phyloP scores from a whole-genome alignment of 2,329 filamentous ascomycete species.

The Beauveria sp. region DNA sequence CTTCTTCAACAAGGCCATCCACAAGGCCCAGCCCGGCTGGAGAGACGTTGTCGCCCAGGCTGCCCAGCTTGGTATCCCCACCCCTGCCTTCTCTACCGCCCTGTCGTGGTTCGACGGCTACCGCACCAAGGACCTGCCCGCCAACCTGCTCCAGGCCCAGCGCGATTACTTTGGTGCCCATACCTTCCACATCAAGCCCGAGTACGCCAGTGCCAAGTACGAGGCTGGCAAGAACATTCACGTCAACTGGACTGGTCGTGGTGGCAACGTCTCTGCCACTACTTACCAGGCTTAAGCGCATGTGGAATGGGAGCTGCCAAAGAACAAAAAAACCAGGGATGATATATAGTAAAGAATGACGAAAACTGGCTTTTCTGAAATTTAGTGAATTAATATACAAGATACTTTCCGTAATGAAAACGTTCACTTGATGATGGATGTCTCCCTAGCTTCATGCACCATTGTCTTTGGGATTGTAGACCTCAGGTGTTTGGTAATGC shows the following conservation, averaged over 20 bases:
- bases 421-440: constrained; percentile 22
- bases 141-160: constrained; percentile 97
- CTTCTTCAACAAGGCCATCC: constrained; percentile 99
- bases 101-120: constrained; percentile 99
- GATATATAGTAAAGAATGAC: constrained; percentile 4
- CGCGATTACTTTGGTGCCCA: constrained; percentile 98
- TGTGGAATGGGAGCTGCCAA: background rate
- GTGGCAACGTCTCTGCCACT: constrained; percentile 92
- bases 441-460: constrained; percentile 51
- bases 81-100: constrained; percentile 91
- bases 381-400: constrained; percentile 4
- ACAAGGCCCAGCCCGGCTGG: constrained; percentile 91
- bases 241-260: constrained; percentile 99
- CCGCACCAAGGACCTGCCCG: constrained; percentile 91
- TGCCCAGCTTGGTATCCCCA: constrained; percentile 89
- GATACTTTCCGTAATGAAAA: background rate
- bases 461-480: constrained; percentile 30
- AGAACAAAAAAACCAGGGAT: background rate
- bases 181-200: constrained; percentile 83
- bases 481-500: constrained; percentile 52
- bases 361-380: constrained; percentile 5
- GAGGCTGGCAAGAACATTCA: constrained; percentile 82
- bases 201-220: constrained; percentile 70
- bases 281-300: constrained; percentile 84
- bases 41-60: constrained; percentile 85